Evolutionary conservation across 2,329 filamentous ascomycete species (phyloP), one percentile per base, ranked within the genome.

Genomic region (Microcera coccophila): DNA sequence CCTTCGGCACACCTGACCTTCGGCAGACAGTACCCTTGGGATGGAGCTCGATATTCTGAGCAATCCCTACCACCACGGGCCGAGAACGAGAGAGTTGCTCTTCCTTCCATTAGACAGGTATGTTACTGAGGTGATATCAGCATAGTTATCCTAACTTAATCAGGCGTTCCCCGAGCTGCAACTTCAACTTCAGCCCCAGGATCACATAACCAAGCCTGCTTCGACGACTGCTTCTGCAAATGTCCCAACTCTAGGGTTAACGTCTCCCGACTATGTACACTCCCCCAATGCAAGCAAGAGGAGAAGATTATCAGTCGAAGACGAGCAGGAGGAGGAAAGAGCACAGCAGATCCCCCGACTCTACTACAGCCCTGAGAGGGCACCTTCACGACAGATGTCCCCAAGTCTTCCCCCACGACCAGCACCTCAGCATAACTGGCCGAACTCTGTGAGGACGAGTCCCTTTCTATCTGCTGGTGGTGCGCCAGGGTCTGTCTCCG

Each of bases 101-200:
- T 79, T 17, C 76, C 76, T 16, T 73, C 76, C 2, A 76, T 79
- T 38, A 67, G 72, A 50, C 71, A 76, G 71, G 75, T 77, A 70
- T 42, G 57, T 16, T 18, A 7, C 29, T 7, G 7, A 32, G 29
- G 8, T 15, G 29, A 17, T n/a, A n/a, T 15, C 5, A 32, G n/a
- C 8, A 32, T 15, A 10, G 8, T 32, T 17, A 35, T 20, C 26
- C 59, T 64, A 47, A 65, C 43, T 28, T n/a, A n/a, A 16, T 2
- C 49, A 74, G 72, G 62, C 66, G 35, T 68, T 78, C 41, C 72
- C 74, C 15, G 73, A 76, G 36, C 59, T 76, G 18, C 59, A 66
- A 28, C 53, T 67, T 58, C 41, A 55, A 58, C 52, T 60, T 55
- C 44, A 64, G 50, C 38, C 63, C 50, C 51, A 66, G 66, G 45